These are phyloP conservation scores for Tulasnella sp. DNA, from an alignment of 768 basidiomycete genomes.

Conservation along the genomic window DNA sequence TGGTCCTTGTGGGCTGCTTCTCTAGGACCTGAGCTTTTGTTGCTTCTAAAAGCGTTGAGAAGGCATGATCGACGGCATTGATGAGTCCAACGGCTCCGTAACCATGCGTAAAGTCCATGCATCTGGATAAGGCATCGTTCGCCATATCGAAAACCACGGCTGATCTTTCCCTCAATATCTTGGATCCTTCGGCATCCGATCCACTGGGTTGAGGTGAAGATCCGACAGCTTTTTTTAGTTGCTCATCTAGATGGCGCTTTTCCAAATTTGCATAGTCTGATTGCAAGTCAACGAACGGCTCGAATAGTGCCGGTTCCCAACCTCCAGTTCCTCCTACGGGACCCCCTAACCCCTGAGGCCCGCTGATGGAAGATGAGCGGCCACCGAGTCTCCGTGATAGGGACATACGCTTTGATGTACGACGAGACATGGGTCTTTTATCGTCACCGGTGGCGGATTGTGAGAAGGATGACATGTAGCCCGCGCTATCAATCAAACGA, in stretches of 20 bases:
- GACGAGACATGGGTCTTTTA: constrained; percentile 19
- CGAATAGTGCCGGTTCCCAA: constrained; percentile 89
- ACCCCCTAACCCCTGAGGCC: constrained; percentile 31
- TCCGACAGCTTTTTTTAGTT: constrained; percentile 33
- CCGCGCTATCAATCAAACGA: constrained; percentile 60
- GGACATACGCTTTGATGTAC: constrained; percentile 25
- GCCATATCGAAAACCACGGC: constrained; percentile 62
- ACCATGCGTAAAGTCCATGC: constrained; percentile 74
- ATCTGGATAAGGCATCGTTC: constrained; percentile 68
- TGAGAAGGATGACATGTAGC: constrained; percentile 29
- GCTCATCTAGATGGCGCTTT: constrained; percentile 48
- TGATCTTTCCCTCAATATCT: constrained; percentile 59
- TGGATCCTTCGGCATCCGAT: constrained; percentile 28
- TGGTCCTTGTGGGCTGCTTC: constrained; percentile 23
- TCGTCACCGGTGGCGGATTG: constrained; percentile 13
- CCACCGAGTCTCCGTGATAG: constrained; percentile 26
- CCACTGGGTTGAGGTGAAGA: constrained; percentile 20
- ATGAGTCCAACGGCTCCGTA: constrained; percentile 69
- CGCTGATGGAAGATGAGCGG: constrained; percentile 20
- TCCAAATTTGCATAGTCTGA: constrained; percentile 73
- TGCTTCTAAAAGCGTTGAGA: constrained; percentile 49
- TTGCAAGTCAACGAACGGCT: constrained; percentile 88
- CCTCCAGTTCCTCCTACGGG: constrained; percentile 20
- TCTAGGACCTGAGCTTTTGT: constrained; percentile 16
- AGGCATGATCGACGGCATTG: constrained; percentile 54